Evolutionary conservation across 768 basidiomycete species (phyloP), one percentile per base, ranked within the genome.

Genomic region (Boletus tomentosulus): DNA sequence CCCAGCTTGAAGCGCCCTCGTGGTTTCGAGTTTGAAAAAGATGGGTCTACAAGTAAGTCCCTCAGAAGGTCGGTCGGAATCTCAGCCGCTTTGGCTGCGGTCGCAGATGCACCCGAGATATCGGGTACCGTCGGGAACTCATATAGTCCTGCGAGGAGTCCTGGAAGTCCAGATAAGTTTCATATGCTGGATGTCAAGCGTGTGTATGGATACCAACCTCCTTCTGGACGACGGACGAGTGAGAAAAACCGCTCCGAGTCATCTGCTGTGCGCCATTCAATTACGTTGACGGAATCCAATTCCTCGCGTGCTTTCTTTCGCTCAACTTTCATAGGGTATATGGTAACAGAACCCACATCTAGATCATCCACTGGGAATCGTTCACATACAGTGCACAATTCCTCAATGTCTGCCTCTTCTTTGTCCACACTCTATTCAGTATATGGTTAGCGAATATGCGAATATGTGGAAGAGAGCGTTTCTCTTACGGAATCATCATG

Each of bases 251-350:
- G 77, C 28, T 79, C 70, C 24, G 66, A 51, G 30, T 71, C 60
- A 43, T 70, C 57, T 13, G 52, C 50, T 13, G 67, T 62, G 33
- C 75, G 72, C 89, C 92, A 95, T 71, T 93, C 91, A 30, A 96
- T 72, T n/a, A 92, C 84, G 60, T 84, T 88, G 12, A 96, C 91
- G 13, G 87, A 75, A 65, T 93, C 92, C 42, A 88, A 73, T 64
- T 98, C 95, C 66, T 89, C 85, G 48, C 92, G 77, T 11, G 85
- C 82, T 62, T 86, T 89, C 72, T 93, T 95, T 56, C 86, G 86
- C 48, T 84, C 83, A 19, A 76, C 81, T 63, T 85, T 89, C 89
- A 96, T 92, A 0, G 95, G 95, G 69, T 85, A 97, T n/a, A 82
- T 73, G 25, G 83, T 88, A 25, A 93, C 90, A 10, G 65, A 56